phyloP scores from a whole-genome alignment of 2,329 filamentous ascomycete genomes.

The Apiospora koreana region DNA sequence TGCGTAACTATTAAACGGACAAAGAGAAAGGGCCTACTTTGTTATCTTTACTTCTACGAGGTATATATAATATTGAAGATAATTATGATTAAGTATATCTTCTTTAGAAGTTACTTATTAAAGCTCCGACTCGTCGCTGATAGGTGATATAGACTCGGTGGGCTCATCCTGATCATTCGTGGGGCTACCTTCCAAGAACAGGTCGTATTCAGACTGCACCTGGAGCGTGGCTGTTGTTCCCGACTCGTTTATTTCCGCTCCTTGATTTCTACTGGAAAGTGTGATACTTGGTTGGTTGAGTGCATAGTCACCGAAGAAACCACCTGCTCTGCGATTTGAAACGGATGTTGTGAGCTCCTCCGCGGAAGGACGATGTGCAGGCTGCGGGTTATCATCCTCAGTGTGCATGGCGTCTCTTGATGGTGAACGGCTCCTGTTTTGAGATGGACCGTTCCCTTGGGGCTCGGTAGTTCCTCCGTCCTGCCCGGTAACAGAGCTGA shows the following conservation, averaged over 20 bases:
- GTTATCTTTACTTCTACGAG: background rate
- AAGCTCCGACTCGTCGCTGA: background rate
- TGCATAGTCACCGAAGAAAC: background rate
- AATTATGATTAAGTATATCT: background rate
- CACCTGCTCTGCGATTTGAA: background rate
- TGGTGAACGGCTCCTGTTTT: background rate
- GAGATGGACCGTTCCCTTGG: background rate
- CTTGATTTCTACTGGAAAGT: background rate
- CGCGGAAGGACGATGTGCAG: background rate
- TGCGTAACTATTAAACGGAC: too few species aligned
- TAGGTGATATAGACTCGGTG: background rate
- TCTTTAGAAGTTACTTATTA: background rate
- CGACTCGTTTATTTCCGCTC: background rate
- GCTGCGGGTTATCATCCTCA: background rate
- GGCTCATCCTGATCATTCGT: background rate
- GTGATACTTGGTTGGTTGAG: background rate
- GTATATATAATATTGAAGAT: background rate
- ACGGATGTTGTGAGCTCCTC: background rate
- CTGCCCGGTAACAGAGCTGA: background rate
- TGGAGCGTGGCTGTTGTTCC: background rate
- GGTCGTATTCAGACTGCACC: background rate
- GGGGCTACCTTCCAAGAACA: background rate
- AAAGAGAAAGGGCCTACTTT: too few species aligned
- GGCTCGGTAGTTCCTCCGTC: background rate
- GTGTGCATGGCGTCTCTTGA: background rate